Conservation (phyloP, 257 asterid genomes). For the Nicotiana knightiana region DNA sequence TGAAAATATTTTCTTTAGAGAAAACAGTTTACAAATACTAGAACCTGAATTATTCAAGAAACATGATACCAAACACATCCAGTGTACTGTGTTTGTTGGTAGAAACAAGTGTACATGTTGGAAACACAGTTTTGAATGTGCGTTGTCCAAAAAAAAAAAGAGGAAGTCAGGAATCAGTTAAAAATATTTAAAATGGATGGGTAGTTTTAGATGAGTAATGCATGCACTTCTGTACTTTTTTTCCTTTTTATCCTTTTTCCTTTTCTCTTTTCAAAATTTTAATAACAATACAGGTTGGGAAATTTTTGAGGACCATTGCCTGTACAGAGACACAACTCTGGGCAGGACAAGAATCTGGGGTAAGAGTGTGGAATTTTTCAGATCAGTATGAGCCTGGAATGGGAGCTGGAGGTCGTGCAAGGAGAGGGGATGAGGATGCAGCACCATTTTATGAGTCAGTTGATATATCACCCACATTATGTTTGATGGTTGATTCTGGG, state of each 20-base stretch:
- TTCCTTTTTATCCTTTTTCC: neutral
- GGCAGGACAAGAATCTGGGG: slow-evolving; percentile 95
- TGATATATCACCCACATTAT: slow-evolving; percentile 54
- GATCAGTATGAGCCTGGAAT: slow-evolving; percentile 69
- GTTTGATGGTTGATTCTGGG: slow-evolving; percentile 77
- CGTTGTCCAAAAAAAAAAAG: neutral
- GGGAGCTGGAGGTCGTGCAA: slow-evolving; percentile 56
- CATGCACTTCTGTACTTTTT: neutral
- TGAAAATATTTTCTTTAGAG: neutral
- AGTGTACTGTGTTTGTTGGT: neutral
- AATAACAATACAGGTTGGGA: slow-evolving; percentile 36
- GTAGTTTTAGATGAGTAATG: neutral
- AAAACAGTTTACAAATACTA: neutral
- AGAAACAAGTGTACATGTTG: neutral
- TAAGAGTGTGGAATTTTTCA: slow-evolving; percentile 78
- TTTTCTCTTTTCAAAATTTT: neutral
- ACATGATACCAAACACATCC: neutral
- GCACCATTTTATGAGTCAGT: slow-evolving; percentile 79
- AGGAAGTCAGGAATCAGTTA: neutral
- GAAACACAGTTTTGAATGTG: neutral
- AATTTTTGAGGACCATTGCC: slow-evolving; percentile 66
- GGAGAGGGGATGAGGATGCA: slow-evolving; percentile 93
- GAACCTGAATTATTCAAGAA: neutral
- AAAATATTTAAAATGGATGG: neutral
- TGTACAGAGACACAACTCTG: slow-evolving; percentile 76